Conservation (phyloP, 192 early-diverging fungal genomes). For the Paraglomus brasilianum region DNA sequence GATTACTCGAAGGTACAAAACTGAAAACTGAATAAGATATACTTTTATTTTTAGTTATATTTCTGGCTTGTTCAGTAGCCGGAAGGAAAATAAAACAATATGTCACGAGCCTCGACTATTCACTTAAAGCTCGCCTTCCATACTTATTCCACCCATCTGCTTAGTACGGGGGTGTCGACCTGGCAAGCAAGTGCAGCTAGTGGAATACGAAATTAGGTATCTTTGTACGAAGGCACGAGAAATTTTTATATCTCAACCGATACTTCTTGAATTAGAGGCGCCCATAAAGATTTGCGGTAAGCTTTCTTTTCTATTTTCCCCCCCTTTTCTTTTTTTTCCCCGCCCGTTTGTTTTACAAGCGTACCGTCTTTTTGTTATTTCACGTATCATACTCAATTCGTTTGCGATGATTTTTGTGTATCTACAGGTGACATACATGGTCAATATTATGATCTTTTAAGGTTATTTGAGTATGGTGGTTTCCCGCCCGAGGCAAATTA, state of each 20-base stretch:
- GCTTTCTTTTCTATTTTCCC: constrained; percentile 27
- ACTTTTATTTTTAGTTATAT: not conserved
- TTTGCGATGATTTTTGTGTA: not conserved
- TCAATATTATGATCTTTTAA: constrained; percentile 95
- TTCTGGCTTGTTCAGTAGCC: not conserved
- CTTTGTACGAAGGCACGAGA: constrained; percentile 92
- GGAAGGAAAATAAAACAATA: constrained; percentile 16
- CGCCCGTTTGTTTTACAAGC: not conserved
- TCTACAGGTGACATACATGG: constrained; percentile 75
- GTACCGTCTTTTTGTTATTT: not conserved
- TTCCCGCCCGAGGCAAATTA: constrained; percentile 97
- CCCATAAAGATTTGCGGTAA: constrained; percentile 95
- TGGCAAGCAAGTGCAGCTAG: constrained; percentile 94
- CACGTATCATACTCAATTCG: constrained; percentile 53
- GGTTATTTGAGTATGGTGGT: constrained; percentile 94
- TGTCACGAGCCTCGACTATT: constrained; percentile 5
- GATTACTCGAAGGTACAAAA: constrained; percentile 84
- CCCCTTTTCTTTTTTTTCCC: not conserved
- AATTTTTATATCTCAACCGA: constrained; percentile 92
- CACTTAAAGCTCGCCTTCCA: constrained; percentile 2
- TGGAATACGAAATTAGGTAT: constrained; percentile 92
- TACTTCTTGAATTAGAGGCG: constrained; percentile 89
- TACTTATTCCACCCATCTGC: constrained; percentile 17
- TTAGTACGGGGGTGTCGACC: constrained; percentile 92
- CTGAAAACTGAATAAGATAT: not conserved